Evolutionary conservation across 1,139 yeast genomes (phyloP), one percentile per base, ranked within the genome.

Genomic region (Kluyveromyces marxianus): DNA sequence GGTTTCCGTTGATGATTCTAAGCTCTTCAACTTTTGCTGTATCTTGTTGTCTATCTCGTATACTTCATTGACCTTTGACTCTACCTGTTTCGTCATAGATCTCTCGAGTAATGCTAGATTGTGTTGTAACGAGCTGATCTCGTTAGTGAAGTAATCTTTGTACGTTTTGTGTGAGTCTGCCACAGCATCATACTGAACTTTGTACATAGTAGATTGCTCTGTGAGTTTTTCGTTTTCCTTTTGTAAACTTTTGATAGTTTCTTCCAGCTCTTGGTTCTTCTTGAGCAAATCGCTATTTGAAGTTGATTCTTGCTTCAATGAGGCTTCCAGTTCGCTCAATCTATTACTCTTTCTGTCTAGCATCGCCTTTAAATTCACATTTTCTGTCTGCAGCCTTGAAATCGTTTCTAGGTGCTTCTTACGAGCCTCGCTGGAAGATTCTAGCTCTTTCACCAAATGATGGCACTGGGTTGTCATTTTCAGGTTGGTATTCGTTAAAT

Each of bases 341-440:
- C 86, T 67, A 49, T 88, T 70, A 57, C 81, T 83, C 58, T 82
- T 81, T 49, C 89, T 67, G 53, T 74, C 79, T 52, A 82, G 66
- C 52, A 81, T 63, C 0, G 86, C 80, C 54, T 74, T 77, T 38
- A 81, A 70, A 68, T 81, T 80, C 55, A 82, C 86, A 55, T 79
- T 79, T 55, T 83, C 87, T 58, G 81, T 87, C 60, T 81, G 82
- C 31, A 82, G 70, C 54, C 81, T 82, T 37, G 86, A 81, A 52
- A 81, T 66, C 58, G 79, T 86, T 57, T 83, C 90, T 38, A 79
- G 72, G 49, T 78, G 69, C 48, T 76, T 75, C 41, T 80, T 82
- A 50, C 81, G 78, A 57, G 77, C 74, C 47, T 72, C 70, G 44
- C 72, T 65, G 28, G 72, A 63, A 25, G 73, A 63, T 29, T 72